These are phyloP conservation scores for Cornus kousa DNA, from an alignment of 148 eudicot genomes.

Conservation along the genomic window DNA sequence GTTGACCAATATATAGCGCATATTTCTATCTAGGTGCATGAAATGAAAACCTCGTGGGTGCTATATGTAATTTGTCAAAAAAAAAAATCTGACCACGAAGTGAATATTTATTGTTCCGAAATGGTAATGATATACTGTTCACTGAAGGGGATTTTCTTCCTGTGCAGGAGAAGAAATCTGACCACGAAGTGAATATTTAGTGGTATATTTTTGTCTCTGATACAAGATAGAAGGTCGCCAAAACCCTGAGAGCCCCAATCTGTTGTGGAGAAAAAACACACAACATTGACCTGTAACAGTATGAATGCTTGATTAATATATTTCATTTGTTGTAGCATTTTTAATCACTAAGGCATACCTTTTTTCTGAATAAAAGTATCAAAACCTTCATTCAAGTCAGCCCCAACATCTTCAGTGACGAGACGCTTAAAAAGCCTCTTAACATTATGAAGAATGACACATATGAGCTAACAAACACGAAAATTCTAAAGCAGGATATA, in stretches of 20 bases:
- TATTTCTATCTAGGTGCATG: too few species aligned
- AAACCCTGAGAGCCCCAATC: slow-evolving; percentile 95
- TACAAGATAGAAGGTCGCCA: slow-evolving; percentile 84
- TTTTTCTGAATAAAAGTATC: slow-evolving; percentile 81
- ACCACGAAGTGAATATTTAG: slow-evolving; percentile 99
- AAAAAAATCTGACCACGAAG: too few species aligned
- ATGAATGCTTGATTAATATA: not conserved
- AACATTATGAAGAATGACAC: slow-evolving; percentile 12
- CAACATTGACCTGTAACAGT: not conserved
- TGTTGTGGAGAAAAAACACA: slow-evolving; percentile 29
- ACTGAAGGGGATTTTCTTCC: too few species aligned
- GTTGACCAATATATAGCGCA: too few species aligned
- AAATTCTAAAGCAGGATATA: slow-evolving; percentile 6
- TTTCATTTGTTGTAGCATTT: not conserved
- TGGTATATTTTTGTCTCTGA: slow-evolving; percentile 74
- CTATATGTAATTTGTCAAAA: too few species aligned
- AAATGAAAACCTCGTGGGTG: too few species aligned
- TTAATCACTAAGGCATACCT: slow-evolving; percentile 38
- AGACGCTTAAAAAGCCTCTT: slow-evolving; percentile 99
- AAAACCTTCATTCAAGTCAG: slow-evolving; percentile 90
- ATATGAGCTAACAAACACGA: not conserved
- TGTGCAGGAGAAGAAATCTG: slow-evolving; percentile 25
- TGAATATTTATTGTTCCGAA: too few species aligned
- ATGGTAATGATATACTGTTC: too few species aligned
- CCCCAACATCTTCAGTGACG: slow-evolving; percentile 89